Evolutionary conservation across 768 basidiomycete species (phyloP).

Genomic region (Suillus brevipes): DNA sequence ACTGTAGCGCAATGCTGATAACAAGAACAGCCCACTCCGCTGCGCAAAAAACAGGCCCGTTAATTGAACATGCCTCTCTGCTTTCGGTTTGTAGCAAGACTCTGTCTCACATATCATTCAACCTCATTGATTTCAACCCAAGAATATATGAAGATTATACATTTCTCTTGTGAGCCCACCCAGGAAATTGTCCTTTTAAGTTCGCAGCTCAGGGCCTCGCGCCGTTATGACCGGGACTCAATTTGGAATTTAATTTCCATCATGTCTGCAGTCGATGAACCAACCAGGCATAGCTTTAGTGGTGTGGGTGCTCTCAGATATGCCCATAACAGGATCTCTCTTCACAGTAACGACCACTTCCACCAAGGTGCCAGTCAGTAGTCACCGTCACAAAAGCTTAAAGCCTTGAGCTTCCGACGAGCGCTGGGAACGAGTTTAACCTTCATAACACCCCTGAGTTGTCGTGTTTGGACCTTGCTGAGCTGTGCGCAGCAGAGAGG

Average conservation of each 20-base stretch:
- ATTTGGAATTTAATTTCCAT: conserved; percentile 63
- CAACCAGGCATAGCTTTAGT: conserved; percentile 31
- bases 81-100: background rate
- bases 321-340: conserved; percentile 45
- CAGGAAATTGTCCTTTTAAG: conserved; percentile 25
- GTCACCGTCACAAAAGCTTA: background rate
- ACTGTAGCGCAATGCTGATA: background rate
- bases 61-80: background rate
- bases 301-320: conserved; percentile 48
- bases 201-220: conserved; percentile 44
- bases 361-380: background rate
- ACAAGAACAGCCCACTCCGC: background rate
- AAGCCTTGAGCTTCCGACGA: conserved; percentile 17
- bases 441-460: conserved; percentile 33
- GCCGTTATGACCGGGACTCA: conserved; percentile 33
- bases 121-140: background rate
- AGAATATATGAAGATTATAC: conserved; percentile 33
- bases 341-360: conserved; percentile 40
- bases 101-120: background rate
- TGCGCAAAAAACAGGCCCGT: background rate
- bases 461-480: conserved; percentile 45
- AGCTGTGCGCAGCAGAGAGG: conserved; percentile 35
- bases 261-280: conserved; percentile 39
- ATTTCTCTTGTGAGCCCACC: conserved; percentile 12
- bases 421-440: conserved; percentile 25